Percentiles rank a stretch among this genome's conserved stretches.
phyloP scores from a whole-genome alignment of 169 alveolate species.

The Plasmodium knowlesi region DNA sequence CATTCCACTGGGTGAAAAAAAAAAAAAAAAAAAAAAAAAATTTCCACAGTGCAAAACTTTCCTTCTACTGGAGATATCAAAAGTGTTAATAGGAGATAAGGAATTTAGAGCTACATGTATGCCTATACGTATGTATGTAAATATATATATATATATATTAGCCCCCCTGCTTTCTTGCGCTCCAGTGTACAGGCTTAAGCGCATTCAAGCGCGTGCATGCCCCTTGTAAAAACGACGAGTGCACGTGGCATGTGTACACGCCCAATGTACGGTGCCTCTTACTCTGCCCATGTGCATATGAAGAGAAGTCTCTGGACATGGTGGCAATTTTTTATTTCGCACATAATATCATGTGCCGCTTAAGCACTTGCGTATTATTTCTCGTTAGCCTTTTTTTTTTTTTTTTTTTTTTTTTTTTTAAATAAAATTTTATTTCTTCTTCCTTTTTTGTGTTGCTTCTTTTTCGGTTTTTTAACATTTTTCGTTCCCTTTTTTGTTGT shows the following conservation, averaged over 20 bases:
- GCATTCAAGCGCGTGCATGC: background rate
- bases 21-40: background rate
- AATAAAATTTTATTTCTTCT: background rate
- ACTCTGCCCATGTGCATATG: background rate
- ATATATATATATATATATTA: background rate
- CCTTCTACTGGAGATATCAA: background rate
- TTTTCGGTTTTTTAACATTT: background rate
- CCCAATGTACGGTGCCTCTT: background rate
- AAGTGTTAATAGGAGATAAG: background rate
- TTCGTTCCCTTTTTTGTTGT: conserved; percentile 2
- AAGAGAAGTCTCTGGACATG: background rate
- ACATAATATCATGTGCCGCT: background rate
- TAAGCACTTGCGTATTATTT: background rate
- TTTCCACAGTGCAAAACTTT: background rate
- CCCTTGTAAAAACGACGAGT: background rate
- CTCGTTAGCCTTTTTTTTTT: background rate
- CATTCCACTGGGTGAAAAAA: background rate
- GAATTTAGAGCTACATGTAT: background rate
- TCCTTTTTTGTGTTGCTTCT: background rate
- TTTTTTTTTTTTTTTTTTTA: background rate
- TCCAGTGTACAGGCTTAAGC: background rate
- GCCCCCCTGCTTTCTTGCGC: background rate
- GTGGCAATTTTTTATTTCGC: background rate
- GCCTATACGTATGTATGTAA: background rate
- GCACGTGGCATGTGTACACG: background rate